Evolutionary conservation across 805 yeast genomes (phyloP).

Genomic region (Ogataea methanolica): DNA sequence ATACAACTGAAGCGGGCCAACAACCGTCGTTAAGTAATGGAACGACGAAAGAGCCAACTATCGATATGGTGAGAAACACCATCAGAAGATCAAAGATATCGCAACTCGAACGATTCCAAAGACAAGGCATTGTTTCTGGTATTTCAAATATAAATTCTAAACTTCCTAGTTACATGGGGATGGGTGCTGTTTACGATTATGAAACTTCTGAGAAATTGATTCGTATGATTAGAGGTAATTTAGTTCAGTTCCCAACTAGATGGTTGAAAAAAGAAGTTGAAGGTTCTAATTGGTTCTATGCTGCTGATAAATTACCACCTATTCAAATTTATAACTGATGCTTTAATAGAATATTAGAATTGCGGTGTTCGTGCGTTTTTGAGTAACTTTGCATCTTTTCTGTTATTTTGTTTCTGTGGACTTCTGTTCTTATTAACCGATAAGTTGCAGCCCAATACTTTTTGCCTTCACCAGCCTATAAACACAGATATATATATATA

Average conservation of each 20-base stretch:
- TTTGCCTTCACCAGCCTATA: too few relatives aligned
- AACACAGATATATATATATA: too few relatives aligned
- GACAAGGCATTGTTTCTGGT: constrained; percentile 6
- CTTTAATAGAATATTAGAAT: neutral
- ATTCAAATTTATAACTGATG: constrained; percentile 80
- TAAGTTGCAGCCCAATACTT: too few relatives aligned
- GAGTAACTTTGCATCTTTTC: too few relatives aligned
- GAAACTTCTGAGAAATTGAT: constrained; percentile 73
- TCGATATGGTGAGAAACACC: constrained; percentile 14
- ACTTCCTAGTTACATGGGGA: constrained; percentile 9
- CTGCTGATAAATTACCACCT: constrained; percentile 90
- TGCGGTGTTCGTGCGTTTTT: neutral
- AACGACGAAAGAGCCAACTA: neutral
- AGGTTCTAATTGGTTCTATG: constrained; percentile 92
- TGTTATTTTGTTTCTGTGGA: too few relatives aligned
- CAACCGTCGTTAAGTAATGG: neutral
- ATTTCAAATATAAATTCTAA: constrained; percentile 6
- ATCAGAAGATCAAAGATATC: constrained; percentile 24
- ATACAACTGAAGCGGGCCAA: neutral
- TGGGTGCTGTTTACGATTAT: constrained; percentile 42
- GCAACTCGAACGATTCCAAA: constrained; percentile 25
- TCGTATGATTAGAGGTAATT: constrained; percentile 72
- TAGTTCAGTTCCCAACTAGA: constrained; percentile 87
- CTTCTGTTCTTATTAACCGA: too few relatives aligned
- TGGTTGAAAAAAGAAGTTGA: constrained; percentile 89